phyloP scores from a whole-genome alignment of 495 filamentous ascomycete species.

The Trichoderma orchidacearum region DNA sequence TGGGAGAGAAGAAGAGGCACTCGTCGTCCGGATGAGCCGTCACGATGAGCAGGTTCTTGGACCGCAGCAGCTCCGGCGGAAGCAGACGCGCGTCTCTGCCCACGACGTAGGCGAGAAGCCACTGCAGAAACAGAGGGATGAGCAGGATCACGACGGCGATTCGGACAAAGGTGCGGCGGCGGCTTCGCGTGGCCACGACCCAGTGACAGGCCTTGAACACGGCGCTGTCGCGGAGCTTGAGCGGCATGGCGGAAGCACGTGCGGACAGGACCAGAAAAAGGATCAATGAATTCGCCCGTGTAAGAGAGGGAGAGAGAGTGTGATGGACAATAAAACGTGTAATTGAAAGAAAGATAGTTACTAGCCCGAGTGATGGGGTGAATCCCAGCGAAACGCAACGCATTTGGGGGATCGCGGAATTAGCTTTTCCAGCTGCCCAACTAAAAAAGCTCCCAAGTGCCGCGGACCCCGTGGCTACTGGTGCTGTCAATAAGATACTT shows the following conservation, averaged over 20 bases:
- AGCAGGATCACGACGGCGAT: conserved; percentile 12
- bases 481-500: too few species aligned
- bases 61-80: conserved; percentile 18
- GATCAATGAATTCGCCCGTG: too few species aligned
- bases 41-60: conserved; percentile 24
- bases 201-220: not conserved
- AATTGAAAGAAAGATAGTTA: too few species aligned
- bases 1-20: conserved; percentile 27
- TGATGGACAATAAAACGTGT: too few species aligned
- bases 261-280: not conserved
- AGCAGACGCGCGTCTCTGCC: conserved; percentile 22
- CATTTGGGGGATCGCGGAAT: too few species aligned
- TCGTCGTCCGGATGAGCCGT: conserved; percentile 31
- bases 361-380: too few species aligned
- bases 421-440: too few species aligned
- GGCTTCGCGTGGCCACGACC: not conserved
- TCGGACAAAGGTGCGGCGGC: conserved; percentile 6
- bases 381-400: too few species aligned
- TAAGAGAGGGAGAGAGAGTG: too few species aligned
- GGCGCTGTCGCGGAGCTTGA: not conserved
- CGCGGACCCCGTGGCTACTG: too few species aligned
- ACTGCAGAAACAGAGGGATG: conserved; percentile 20
- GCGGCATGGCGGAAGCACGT: not conserved
- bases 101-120: conserved; percentile 22
- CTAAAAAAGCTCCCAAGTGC: too few species aligned